Conservation (phyloP, 2,329 filamentous ascomycete genomes). For the Ceratocystis albifundus region DNA sequence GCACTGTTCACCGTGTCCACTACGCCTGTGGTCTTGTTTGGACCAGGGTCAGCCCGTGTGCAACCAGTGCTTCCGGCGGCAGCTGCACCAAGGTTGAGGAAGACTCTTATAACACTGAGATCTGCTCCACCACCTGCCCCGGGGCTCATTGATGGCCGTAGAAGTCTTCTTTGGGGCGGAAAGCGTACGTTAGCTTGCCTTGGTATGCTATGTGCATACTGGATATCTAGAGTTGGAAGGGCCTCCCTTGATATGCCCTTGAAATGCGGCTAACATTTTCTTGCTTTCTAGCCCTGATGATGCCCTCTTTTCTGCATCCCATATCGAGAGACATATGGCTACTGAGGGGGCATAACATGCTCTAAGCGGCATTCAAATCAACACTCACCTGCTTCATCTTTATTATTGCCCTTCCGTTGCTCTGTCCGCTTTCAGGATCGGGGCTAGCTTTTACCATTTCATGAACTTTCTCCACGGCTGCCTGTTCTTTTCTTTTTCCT, state of each 20-base stretch:
- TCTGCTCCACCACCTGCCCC: slow-evolving; percentile 1
- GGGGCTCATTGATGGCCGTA: background rate
- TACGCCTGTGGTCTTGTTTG: slow-evolving; percentile 18
- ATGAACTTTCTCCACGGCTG: background rate
- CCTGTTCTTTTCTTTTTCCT: background rate
- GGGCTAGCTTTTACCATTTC: background rate
- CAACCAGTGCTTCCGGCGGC: background rate
- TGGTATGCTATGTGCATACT: background rate
- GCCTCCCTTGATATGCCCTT: background rate
- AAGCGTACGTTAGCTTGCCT: background rate
- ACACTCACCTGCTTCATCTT: background rate
- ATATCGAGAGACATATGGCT: background rate
- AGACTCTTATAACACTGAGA: background rate
- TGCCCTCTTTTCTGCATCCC: background rate
- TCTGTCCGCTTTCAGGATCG: background rate
- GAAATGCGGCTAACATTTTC: background rate
- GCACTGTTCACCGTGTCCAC: slow-evolving; percentile 14
- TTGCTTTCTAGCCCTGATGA: background rate
- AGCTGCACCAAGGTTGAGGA: slow-evolving; percentile 1
- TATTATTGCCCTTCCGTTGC: background rate
- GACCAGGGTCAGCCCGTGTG: slow-evolving; percentile 10
- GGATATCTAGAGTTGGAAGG: background rate
- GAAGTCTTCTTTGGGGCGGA: background rate
- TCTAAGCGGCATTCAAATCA: background rate
- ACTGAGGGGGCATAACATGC: background rate